phyloP scores from a whole-genome alignment of 371 early-diverging fungal species.

The Mucor circinelloides region DNA sequence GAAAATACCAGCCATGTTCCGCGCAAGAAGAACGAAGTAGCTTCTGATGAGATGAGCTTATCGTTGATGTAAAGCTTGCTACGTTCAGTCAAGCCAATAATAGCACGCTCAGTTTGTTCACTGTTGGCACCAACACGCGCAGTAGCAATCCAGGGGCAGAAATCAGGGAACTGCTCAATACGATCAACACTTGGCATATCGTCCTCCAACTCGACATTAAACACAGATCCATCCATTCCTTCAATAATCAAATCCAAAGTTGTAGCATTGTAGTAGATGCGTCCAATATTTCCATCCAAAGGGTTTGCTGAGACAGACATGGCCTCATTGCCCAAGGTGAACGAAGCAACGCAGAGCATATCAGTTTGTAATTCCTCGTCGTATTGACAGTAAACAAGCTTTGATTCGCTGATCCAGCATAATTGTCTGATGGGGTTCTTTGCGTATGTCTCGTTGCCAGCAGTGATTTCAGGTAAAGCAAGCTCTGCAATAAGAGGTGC shows the following conservation, averaged over 20 bases:
- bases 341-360: conserved; percentile 27
- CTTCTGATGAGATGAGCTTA: conserved; percentile 69
- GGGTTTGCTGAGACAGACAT: conserved; percentile 13
- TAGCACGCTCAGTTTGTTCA: conserved; percentile 37
- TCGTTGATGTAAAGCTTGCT: conserved; percentile 82
- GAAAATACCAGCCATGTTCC: conserved; percentile 82
- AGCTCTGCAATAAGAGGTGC: conserved; percentile 14
- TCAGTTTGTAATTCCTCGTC: conserved; percentile 27
- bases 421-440: conserved; percentile 36
- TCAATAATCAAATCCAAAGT: conserved; percentile 52
- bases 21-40: conserved; percentile 88
- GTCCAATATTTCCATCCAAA: conserved; percentile 22
- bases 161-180: conserved; percentile 47
- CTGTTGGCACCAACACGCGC: conserved; percentile 46
- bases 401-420: conserved; percentile 34
- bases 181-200: conserved; percentile 6
- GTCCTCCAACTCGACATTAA: conserved; percentile 27
- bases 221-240: conserved; percentile 45
- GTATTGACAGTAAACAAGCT: conserved; percentile 36
- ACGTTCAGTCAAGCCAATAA: conserved; percentile 78
- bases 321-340: conserved; percentile 9
- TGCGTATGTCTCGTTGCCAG: conserved; percentile 3
- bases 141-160: conserved; percentile 73
- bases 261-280: conserved; percentile 33
- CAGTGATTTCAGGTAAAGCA: conserved; percentile 9